phyloP scores from a whole-genome alignment of 208 protist species.

The Trypanosoma cruzi region DNA sequence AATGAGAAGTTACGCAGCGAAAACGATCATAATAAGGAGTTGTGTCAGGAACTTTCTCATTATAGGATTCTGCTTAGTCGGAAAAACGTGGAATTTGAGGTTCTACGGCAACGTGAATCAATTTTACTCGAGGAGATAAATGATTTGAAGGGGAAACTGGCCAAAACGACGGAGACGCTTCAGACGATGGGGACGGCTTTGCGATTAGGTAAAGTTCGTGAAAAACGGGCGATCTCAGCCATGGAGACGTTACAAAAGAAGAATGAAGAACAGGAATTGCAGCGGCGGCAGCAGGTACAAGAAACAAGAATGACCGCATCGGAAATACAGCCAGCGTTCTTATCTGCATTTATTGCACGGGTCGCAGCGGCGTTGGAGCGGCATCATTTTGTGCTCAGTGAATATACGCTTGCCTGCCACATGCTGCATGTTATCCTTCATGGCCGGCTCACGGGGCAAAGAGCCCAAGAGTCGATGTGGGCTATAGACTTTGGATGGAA shows the following conservation, averaged over 20 bases:
- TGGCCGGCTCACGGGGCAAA: neutral
- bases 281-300: neutral
- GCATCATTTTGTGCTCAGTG: neutral
- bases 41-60: slow-evolving; percentile 5
- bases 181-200: slow-evolving; percentile 8
- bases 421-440: neutral
- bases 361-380: neutral
- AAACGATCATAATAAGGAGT: neutral
- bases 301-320: neutral
- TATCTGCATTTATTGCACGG: neutral
- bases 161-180: slow-evolving; percentile 1
- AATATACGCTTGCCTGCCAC: neutral
- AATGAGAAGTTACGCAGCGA: neutral
- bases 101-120: neutral
- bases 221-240: slow-evolving; percentile 3
- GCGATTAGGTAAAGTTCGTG: slow-evolving; percentile 16
- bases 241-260: neutral
- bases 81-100: neutral
- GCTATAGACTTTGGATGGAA: neutral
- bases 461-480: neutral
- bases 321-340: neutral
- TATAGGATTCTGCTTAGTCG: slow-evolving; percentile 12
- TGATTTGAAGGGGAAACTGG: slow-evolving; percentile 2
- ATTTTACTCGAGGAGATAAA: slow-evolving; percentile 1
- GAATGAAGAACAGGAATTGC: neutral